Conservation (phyloP, 2,329 filamentous ascomycete species). For the Fusarium piperis region DNA sequence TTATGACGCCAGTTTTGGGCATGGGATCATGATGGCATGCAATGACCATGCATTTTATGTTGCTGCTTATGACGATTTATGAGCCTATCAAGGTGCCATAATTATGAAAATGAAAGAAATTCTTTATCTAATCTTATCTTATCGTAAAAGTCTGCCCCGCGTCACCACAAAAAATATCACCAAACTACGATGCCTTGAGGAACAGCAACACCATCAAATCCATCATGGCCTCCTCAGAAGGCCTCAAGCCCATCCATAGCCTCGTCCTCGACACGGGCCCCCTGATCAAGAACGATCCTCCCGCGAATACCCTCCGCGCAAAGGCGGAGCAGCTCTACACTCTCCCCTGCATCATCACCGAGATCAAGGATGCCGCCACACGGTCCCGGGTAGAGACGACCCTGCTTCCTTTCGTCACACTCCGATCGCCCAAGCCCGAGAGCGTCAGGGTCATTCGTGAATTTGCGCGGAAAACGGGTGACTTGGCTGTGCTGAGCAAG, state of each 20-base stretch:
- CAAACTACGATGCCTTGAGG: constrained; percentile 7
- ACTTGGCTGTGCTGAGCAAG: constrained; percentile 85
- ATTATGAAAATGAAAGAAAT: background rate
- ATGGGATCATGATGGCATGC: background rate
- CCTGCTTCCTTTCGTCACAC: constrained; percentile 83
- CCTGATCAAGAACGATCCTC: constrained; percentile 91
- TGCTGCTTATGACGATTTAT: background rate
- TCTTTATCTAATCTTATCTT: constrained; percentile 28
- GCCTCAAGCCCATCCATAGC: constrained; percentile 76
- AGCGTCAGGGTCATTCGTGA: constrained; percentile 83
- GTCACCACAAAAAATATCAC: constrained; percentile 40
- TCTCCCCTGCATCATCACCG: constrained; percentile 83
- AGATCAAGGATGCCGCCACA: constrained; percentile 88
- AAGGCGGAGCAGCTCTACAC: constrained; percentile 83
- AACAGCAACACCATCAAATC: background rate
- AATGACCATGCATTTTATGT: background rate
- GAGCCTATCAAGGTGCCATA: background rate
- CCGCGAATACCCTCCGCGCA: constrained; percentile 81
- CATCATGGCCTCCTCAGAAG: constrained; percentile 38
- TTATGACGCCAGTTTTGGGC: background rate
- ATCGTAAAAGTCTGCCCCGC: constrained; percentile 39
- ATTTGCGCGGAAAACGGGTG: constrained; percentile 90
- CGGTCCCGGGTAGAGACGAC: constrained; percentile 84
- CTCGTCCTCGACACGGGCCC: constrained; percentile 92
- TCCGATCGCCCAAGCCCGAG: constrained; percentile 77